A percentile compares a stretch with the other conserved stretches of the same genome.
phyloP scores from a whole-genome alignment of 306 rosid genomes.

The Lathyrus oleraceus region DNA sequence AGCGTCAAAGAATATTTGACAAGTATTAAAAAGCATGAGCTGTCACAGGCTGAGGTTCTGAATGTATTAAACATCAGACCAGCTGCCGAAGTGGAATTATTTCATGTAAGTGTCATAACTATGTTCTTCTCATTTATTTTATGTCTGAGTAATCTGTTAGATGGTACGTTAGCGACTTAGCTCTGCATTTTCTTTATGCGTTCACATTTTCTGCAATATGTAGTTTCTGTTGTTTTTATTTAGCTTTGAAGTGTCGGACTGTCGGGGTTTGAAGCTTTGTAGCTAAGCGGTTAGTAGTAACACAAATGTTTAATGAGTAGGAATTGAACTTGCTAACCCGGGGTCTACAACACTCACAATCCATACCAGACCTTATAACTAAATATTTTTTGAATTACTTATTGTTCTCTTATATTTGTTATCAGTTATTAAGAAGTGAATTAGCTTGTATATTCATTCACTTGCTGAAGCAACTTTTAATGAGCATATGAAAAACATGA shows the following conservation, averaged over 20 bases:
- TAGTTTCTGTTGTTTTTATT: neutral
- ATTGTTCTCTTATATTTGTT: too few species aligned
- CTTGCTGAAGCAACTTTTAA: neutral
- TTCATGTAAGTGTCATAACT: slow-evolving; percentile 42
- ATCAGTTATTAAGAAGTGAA: neutral
- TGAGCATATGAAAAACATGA: slow-evolving; percentile 11
- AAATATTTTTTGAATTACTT: too few species aligned
- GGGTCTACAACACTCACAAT: too few species aligned
- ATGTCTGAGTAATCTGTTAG: neutral
- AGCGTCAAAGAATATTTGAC: slow-evolving; percentile 50
- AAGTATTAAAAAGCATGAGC: slow-evolving; percentile 49
- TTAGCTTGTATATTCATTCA: neutral
- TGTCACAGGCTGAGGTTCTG: slow-evolving; percentile 74
- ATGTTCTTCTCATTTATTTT: neutral
- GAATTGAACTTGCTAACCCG: too few species aligned
- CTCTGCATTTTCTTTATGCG: neutral
- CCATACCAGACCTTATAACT: too few species aligned
- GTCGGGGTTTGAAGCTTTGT: neutral
- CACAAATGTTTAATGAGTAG: neutral
- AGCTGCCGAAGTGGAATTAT: slow-evolving; percentile 47
- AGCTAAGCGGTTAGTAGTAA: neutral
- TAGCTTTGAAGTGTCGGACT: slow-evolving; percentile 3
- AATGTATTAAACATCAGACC: slow-evolving; percentile 73
- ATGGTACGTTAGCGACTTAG: neutral
- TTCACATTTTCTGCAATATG: neutral